Percentiles rank a stretch among this genome's conserved stretches.
Conservation (phyloP, 495 filamentous ascomycete genomes). For the Neurospora tetrasperma region DNA sequence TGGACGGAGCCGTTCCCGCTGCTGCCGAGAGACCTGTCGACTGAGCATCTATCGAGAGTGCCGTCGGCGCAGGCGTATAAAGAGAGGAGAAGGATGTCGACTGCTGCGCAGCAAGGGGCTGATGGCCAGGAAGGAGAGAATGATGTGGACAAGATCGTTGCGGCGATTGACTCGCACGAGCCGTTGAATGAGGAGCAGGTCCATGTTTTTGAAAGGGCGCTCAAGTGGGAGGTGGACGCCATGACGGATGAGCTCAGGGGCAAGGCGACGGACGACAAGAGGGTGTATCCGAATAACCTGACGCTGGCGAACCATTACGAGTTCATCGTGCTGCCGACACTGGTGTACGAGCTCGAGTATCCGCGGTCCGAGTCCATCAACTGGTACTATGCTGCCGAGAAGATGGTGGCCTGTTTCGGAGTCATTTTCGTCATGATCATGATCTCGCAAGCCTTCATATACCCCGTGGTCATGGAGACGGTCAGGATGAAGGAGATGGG, state of each 20-base stretch:
- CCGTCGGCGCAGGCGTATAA: conserved; percentile 27
- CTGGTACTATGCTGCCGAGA: conserved; percentile 64
- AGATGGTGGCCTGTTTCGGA: conserved; percentile 55
- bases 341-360: conserved; percentile 70
- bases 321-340: conserved; percentile 60
- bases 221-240: conserved; percentile 53
- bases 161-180: conserved; percentile 43
- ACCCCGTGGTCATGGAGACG: conserved; percentile 57
- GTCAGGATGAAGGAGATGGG: conserved; percentile 53
- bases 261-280: conserved; percentile 30
- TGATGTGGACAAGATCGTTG: conserved; percentile 44
- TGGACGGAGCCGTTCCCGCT: conserved; percentile 16
- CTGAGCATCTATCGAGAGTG: conserved; percentile 27
- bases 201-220: conserved; percentile 43
- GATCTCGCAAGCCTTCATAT: conserved; percentile 45
- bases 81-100: conserved; percentile 27
- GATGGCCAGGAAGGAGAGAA: conserved; percentile 16
- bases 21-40: conserved; percentile 20
- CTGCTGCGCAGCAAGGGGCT: conserved; percentile 18
- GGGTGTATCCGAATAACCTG: conserved; percentile 57
- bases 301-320: conserved; percentile 56
- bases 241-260: conserved; percentile 53
- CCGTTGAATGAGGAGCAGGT: conserved; percentile 51
- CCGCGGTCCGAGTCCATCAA: conserved; percentile 57
- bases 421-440: conserved; percentile 55